phyloP scores from a whole-genome alignment of 2,329 filamentous ascomycete species.

The Microthyrium microscopicum region DNA sequence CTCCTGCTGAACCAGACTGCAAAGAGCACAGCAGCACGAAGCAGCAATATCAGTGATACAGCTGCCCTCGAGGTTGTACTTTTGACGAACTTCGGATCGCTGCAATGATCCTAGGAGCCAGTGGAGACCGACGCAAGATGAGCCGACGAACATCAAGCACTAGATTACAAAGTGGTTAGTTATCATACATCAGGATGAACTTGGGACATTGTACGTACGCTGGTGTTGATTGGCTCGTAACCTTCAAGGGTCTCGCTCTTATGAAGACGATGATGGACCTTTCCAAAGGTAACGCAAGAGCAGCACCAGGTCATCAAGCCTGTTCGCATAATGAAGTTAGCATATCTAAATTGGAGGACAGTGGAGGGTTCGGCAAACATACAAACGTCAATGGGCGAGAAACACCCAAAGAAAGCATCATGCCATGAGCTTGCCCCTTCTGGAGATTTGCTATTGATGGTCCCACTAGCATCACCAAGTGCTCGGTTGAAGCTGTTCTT shows the following conservation, averaged over 20 bases:
- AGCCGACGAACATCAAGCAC: conserved; percentile 13
- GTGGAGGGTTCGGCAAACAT: conserved; percentile 3
- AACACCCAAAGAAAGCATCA: conserved; percentile 12
- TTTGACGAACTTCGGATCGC: conserved; percentile 13
- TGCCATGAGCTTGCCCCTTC: conserved; percentile 9
- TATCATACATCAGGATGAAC: neutral
- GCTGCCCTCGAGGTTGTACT: conserved; percentile 14
- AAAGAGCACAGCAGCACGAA: conserved; percentile 14
- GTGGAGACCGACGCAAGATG: conserved; percentile 11
- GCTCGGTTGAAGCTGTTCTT: conserved; percentile 6
- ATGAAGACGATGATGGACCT: conserved; percentile 18
- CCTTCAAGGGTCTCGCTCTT: conserved; percentile 16
- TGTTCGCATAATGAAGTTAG: conserved; percentile 8
- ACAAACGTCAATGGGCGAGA: conserved; percentile 13
- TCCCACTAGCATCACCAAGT: conserved; percentile 2
- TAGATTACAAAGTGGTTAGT: conserved; percentile 7
- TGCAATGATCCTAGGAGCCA: conserved; percentile 13
- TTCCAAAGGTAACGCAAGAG: conserved; percentile 22
- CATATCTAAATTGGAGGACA: neutral
- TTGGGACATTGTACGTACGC: conserved; percentile 11
- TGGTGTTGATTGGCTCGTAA: conserved; percentile 18
- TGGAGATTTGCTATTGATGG: neutral
- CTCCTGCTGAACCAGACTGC: conserved; percentile 12
- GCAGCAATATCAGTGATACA: conserved; percentile 12
- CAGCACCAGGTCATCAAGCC: conserved; percentile 18